Conservation (phyloP, 345 rosid species). For the Triadica sebifera region DNA sequence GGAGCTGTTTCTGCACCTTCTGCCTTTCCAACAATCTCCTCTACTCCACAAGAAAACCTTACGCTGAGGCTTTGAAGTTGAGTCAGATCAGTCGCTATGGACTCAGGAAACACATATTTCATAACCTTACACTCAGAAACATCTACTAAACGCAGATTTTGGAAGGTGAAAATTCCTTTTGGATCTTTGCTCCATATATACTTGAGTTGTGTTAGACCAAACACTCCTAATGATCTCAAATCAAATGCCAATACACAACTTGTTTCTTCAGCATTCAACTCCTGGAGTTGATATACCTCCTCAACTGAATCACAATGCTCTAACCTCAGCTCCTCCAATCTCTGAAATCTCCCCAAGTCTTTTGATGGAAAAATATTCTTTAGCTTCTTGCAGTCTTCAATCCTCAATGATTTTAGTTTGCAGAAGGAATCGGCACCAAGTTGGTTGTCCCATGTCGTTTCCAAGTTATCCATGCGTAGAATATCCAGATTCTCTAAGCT, state of each 20-base stretch:
- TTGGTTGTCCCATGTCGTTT: conserved; percentile 13
- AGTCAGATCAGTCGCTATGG: conserved; percentile 9
- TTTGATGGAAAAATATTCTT: conserved; percentile 13
- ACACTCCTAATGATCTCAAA: background rate
- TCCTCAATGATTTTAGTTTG: background rate
- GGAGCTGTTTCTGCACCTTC: background rate
- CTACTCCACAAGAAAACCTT: conserved; percentile 12
- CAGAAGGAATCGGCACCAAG: background rate
- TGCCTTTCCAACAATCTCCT: conserved; percentile 17
- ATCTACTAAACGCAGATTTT: background rate
- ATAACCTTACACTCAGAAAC: background rate
- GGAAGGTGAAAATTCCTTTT: conserved; percentile 8
- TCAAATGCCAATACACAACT: background rate
- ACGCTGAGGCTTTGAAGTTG: conserved; percentile 21
- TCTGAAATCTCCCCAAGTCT: background rate
- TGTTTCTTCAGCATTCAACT: background rate
- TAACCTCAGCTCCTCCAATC: background rate
- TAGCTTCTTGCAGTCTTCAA: background rate
- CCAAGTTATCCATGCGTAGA: background rate
- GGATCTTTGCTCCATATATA: conserved; percentile 20
- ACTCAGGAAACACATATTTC: conserved; percentile 20
- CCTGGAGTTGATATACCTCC: conserved; percentile 13
- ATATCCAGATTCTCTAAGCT: conserved; percentile 12
- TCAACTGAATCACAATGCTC: background rate
- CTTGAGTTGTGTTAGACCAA: background rate